Evolutionary conservation across 2,329 filamentous ascomycete species (phyloP), one percentile per base, ranked within the genome.

Genomic region (Xylaria sp.): DNA sequence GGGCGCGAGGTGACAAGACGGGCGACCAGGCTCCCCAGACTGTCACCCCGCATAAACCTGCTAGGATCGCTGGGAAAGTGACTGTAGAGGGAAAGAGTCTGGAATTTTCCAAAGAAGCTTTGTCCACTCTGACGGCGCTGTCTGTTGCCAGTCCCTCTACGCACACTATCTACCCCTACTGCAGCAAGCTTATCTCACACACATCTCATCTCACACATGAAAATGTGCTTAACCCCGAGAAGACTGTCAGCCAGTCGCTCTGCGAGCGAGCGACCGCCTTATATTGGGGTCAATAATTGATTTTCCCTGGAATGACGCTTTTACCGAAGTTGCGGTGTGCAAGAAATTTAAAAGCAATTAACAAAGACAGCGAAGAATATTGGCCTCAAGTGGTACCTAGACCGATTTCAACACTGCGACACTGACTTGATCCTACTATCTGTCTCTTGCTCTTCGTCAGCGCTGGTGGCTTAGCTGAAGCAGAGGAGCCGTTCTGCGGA

Each of bases 281-380:
- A 70, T n/a, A 56, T 67, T 44, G 57, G 67, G 52, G 44, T 28
- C 23, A 39, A 25, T 50, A 39, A 61, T 18, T n/a, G n/a, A 31
- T 31, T 60, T 44, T 60, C n/a, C 41, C 15, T 39, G 37, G 28
- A n/a, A 60, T 37, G 44, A 64, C 25, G 31, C 44, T 25, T 58
- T 58, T 61, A 58, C 66, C 59, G 41, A 66, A 69, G 56, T 69
- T 71, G 69, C 67, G 69, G 69, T 69, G 69, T 65, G 56, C n/a
- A 18, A 41, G 31, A n/a, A 59, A 59, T 28, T 15, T 8, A 28
- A 41, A 37, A 41, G 46, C 25, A 25, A 63, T 7, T 41, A 28
- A 59, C 13, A 34, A 44, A 55, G 20, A 28, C 7, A 20, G 25
- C 15, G 37, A 44, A 48, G 28, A 61, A 57, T 28, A 23, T 46